Evolutionary conservation across 164 flowering plant genomes (phyloP), one percentile per base, ranked within the genome.

Genomic region (Chimonanthus salicifolius): DNA sequence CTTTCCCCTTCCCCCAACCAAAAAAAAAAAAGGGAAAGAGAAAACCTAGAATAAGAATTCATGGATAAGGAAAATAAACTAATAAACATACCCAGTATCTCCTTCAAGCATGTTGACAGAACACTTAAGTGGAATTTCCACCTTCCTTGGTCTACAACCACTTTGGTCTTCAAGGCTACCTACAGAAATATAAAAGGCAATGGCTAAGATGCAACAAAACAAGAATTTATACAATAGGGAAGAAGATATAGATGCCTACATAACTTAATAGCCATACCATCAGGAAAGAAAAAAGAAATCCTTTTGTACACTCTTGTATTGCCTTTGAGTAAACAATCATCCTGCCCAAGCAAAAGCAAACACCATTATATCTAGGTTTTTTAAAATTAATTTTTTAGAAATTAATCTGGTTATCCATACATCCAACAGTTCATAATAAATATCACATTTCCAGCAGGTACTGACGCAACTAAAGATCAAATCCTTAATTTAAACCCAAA

Each of bases 91-190:
- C 98, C 98, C 99, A 1, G 98, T 93, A 81, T 93, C 99, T 74
- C 98, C 99, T 89, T 90, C 92, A 73, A 95, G 97, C 97, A 95
- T 90, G 87, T 95, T 93, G 70, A 89, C 85, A 7, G 98, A 95
- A 81, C 94, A 95, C 62, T 83, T 87, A 62, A 95, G 75, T n/a
- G 87, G 85, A 78, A 92, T 83, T 60, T 79, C 80, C 70, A 92
- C 72, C 76, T 82, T 86, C 83, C 65, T 76, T 50, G 84, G 75
- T 50, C 48, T 75, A 8, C 84, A 79, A 82, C 83, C 84, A 64
- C 84, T 84, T 65, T 75, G 15, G 11, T 74, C 70, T 76, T 72
- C 74, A 10, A 10, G 70, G 68, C 68, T 79, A 71, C 82, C 90
- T 85, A 58, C 10, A 9, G 16, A 13, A 46, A 80, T 44, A 54